Evolutionary conservation across 257 asterid species (phyloP), one percentile per base, ranked within the genome.

Genomic region (Striga asiatica): DNA sequence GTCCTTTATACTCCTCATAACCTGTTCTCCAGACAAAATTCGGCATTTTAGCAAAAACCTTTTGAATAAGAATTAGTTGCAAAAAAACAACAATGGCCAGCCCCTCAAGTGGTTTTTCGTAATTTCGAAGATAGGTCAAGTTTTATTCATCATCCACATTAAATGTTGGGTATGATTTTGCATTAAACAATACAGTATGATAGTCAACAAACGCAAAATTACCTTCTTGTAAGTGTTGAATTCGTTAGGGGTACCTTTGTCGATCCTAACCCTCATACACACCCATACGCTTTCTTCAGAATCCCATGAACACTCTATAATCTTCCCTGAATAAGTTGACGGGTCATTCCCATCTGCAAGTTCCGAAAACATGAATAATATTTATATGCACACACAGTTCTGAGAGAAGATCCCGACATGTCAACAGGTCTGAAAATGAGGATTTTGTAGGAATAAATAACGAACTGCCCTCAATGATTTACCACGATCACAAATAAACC

Each of bases 181-280:
- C 47, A 8, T 3, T 2, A 42, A 16, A 38, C 5, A 6, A 35
- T 10, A 22, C 3, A 29, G 27, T 28, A 13, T 29, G 10, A 23
- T 1, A 23, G 28, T 10, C 11, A 14, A 14, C 18, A 56, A 8
- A 9, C 8, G n/a, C n/a, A 6, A 6, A 17, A 6, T 14, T 64
- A 92, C 99, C 97, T 92, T 92, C 68, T 22, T 73, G 79, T 88
- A 92, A 53, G 99, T 92, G 79, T 76, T 88, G 67, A 79, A 76
- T 17, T 88, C 97, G 47, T 92, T 92, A 7, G 99, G 99, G 17
- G 74, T 68, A 55, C 88, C 94, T 80, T 92, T 92, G 71, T 92
- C 99, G 10, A 75, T 47, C 74, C 99, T 79, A 48, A 83, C 73
- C 62, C 99, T 76, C 94, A 88, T 81, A 47, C 93, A 92, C 37